Evolutionary conservation across 2,329 filamentous ascomycete species (phyloP), one percentile per base, ranked within the genome.

Genomic region (Aspergillus quadrilineatus): DNA sequence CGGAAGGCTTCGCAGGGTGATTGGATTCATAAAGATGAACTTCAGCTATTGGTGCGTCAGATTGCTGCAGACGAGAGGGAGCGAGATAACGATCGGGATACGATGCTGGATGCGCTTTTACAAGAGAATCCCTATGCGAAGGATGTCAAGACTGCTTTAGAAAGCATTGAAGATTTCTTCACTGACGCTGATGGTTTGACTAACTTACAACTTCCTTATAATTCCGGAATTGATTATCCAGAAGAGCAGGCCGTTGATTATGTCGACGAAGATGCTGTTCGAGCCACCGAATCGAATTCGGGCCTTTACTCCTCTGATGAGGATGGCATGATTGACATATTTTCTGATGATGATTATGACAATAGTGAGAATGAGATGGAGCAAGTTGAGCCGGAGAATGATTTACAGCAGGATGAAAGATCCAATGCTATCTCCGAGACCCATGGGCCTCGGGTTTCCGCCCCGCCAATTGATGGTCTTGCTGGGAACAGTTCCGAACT

Each of bases 21-120:
- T 0, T 99, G 94, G 93, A 88, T 97, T 54, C 92, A 97, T 63
- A 93, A 97, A 70, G 86, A 90, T 46, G 92, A 96, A 67, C 93
- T 88, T 67, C 80, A 85, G 32, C 78, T 86, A 43, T 81, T 89
- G 63, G 77, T 96, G 1, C 73, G 78, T 30, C 76, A 82, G 28
- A 78, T 95, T 26, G 83, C 89, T 7, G 69, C 75, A 1, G 79
- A 87, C 26, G 92, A 97, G 69, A 82, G 78, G 58, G 73, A 73
- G 4, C 77, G 80, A 37, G 75, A 73, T 28, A 71, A 77, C 26
- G 77, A 14, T 66, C 71, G 5, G 69, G 77, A 8, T 60, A 83
- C 10, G 6, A 79, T 77, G 0, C 92, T 93, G 64, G 84, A 89
- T 29, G 82, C 75, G 0, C 94, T 92, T 70, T 77, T 89, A 6